Conservation (phyloP, 305 asterid genomes). For the Rubia balearica region DNA sequence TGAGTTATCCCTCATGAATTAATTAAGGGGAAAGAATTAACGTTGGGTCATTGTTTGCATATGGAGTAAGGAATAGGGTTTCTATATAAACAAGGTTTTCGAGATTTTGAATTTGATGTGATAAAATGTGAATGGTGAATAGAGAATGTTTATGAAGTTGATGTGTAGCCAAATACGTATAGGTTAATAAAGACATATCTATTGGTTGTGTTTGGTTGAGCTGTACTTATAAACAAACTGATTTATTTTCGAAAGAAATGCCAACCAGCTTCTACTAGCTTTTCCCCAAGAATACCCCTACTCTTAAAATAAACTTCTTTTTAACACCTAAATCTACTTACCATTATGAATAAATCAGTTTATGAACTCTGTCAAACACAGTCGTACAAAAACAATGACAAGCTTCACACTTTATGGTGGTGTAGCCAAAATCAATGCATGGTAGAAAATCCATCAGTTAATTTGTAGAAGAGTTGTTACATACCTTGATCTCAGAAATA, state of each 20-base stretch:
- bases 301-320: neutral
- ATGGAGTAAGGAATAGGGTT: neutral
- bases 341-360: too few relatives aligned
- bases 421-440: too few relatives aligned
- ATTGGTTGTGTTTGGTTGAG: neutral
- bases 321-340: neutral
- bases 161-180: too few relatives aligned
- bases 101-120: neutral
- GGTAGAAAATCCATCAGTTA: too few relatives aligned
- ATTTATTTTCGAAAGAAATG: neutral
- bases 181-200: too few relatives aligned
- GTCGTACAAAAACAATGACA: neutral
- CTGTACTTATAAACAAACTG: neutral
- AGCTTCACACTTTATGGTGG: too few relatives aligned
- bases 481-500: constrained; percentile 74
- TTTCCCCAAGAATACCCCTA: neutral
- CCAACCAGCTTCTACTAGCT: neutral
- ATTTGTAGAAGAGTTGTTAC: constrained; percentile 20
- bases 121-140: neutral
- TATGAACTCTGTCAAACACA: neutral
- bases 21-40: neutral
- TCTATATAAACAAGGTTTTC: neutral
- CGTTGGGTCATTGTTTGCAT: neutral
- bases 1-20: neutral
- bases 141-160: too few relatives aligned